A percentile compares a stretch with the other conserved stretches of the same genome.
Conservation (phyloP, 441 rosid genomes). For the Dalechampia spathulata region DNA sequence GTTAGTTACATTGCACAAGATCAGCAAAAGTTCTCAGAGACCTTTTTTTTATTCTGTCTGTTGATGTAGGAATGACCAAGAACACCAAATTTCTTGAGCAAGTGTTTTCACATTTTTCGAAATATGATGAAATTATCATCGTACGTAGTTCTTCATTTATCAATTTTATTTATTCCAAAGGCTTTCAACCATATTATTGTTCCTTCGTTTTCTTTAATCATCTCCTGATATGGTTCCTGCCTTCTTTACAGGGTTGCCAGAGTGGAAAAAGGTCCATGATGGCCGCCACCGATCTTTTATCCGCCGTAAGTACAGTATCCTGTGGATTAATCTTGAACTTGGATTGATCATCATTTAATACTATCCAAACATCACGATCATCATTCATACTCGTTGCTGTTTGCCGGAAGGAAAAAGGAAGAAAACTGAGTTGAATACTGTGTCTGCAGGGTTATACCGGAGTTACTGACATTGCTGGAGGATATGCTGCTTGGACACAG, state of each 20-base stretch:
- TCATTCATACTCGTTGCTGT: no score
- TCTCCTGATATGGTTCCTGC: not conserved
- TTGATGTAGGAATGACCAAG: conserved; percentile 53
- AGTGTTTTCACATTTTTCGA: conserved; percentile 50
- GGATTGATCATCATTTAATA: no score
- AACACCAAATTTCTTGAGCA: conserved; percentile 55
- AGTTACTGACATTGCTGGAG: conserved; percentile 74
- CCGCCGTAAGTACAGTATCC: conserved; percentile 62
- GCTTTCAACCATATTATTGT: no score
- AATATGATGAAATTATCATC: conserved; percentile 73
- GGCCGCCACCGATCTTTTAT: conserved; percentile 76
- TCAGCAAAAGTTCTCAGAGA: no score
- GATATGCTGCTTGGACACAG: conserved; percentile 68
- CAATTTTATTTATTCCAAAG: no score
- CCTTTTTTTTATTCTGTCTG: not conserved
- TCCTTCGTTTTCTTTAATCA: not conserved
- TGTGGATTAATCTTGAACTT: no score
- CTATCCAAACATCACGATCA: no score
- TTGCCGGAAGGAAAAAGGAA: no score
- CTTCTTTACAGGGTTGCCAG: conserved; percentile 58
- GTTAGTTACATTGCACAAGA: no score
- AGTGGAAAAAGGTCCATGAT: conserved; percentile 60
- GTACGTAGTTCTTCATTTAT: conserved; percentile 26
- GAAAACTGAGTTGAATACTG: no score
- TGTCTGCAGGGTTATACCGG: conserved; percentile 76